Evolutionary conservation across 2,329 filamentous ascomycete species (phyloP).

Genomic region (Cladophialophora immunda): DNA sequence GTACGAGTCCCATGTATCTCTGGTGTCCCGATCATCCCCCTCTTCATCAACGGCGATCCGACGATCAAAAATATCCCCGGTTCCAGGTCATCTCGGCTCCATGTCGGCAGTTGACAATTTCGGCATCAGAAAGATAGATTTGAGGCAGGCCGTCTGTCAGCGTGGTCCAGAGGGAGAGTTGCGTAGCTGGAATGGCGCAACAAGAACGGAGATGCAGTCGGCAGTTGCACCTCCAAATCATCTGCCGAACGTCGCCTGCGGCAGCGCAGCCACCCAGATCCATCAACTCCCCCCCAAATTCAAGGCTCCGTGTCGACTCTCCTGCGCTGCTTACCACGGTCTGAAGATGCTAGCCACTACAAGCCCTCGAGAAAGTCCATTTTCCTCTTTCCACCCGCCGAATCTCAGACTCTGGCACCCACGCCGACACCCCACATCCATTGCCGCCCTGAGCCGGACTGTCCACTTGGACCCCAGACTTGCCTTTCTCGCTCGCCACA

Average conservation of each 20-base stretch:
- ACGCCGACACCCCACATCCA: constrained; percentile 16
- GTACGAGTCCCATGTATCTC: background rate
- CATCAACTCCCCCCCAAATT: background rate
- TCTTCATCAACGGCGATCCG: background rate
- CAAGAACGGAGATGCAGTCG: constrained; percentile 13
- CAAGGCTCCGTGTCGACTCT: background rate
- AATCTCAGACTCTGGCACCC: background rate
- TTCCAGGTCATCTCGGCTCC: background rate
- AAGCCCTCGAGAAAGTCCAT: constrained; percentile 2
- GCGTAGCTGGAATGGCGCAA: background rate
- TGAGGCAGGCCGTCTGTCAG: background rate
- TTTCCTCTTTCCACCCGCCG: background rate
- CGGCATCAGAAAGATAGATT: background rate
- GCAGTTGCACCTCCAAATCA: constrained; percentile 26
- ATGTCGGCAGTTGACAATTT: constrained; percentile 26
- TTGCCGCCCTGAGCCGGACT: constrained; percentile 19
- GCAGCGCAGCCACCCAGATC: background rate
- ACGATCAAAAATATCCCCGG: constrained; percentile 16
- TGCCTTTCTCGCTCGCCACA: constrained; percentile 8
- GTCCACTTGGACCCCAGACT: constrained; percentile 18
- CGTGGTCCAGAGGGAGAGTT: background rate
- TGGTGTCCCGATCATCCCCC: background rate
- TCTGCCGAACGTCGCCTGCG: constrained; percentile 24
- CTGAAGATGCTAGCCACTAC: background rate
- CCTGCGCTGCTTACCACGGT: background rate